Evolutionary conservation across 768 basidiomycete species (phyloP).

Genomic region (Kockovaella imperatae): DNA sequence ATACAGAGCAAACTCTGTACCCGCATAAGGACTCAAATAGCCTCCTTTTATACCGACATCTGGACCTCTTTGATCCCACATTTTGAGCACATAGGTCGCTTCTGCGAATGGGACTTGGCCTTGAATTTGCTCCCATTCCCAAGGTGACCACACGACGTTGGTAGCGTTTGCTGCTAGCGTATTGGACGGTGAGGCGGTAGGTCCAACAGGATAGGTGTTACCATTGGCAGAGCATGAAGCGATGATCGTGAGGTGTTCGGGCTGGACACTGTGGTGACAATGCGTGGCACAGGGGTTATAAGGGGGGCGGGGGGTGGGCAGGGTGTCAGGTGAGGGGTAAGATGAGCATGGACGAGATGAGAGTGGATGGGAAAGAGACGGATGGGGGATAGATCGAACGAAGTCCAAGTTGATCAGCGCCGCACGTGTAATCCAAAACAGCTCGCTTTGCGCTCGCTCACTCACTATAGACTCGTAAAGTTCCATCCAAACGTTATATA

Average conservation of each 20-base stretch:
- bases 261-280: slow-evolving; percentile 52
- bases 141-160: slow-evolving; percentile 65
- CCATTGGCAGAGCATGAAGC: slow-evolving; percentile 73
- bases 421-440: neutral
- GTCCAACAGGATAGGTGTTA: slow-evolving; percentile 81
- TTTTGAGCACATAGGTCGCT: slow-evolving; percentile 66
- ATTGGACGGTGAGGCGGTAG: slow-evolving; percentile 53
- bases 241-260: slow-evolving; percentile 67
- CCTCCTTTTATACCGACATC: slow-evolving; percentile 57
- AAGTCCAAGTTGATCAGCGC: neutral
- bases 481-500: slow-evolving; percentile 87
- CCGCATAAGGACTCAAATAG: slow-evolving; percentile 60
- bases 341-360: neutral
- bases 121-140: slow-evolving; percentile 59
- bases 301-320: neutral
- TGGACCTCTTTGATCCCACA: slow-evolving; percentile 74
- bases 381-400: neutral
- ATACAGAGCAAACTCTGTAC: slow-evolving; percentile 74
- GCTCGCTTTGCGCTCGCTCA: neutral
- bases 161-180: slow-evolving; percentile 65
- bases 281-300: slow-evolving; percentile 50
- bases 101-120: slow-evolving; percentile 63
- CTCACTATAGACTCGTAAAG: slow-evolving; percentile 60
- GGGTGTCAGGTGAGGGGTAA: neutral
- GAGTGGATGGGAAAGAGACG: neutral